Evolutionary conservation across 176 grass and related monocot genomes (phyloP), one percentile per base, ranked within the genome.

Genomic region (Leersia perrieri): DNA sequence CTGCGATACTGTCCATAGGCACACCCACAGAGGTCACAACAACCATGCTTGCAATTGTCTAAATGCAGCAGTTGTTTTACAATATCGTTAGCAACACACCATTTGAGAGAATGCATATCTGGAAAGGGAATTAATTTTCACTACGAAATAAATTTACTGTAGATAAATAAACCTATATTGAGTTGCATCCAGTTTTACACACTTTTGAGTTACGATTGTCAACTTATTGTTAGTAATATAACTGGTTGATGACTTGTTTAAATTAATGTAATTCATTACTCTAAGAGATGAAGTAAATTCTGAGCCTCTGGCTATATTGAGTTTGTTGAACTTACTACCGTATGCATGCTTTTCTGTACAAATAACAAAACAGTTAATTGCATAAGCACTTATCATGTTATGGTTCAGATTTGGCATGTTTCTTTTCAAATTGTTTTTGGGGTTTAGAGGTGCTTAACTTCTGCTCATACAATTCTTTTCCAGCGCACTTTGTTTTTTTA

Each of bases 401-500:
- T 76, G 25, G 49, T 64, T 70, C 22, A 9, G 63, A 34, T 16
- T 29, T 73, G 34, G 7, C 74, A 67, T 67, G 60, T 33, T 64
- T 72, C 15, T 78, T n/a, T 73, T 72, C 16, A 49, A 9, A 25
- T 28, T 39, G n/a, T 26, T 31, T 42, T 80, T 70, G n/a, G 74
- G 55, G 82, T 20, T 2, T 66, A 31, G 62, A 63, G 12, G n/a
- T 34, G 53, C 38, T 5, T 40, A 76, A 32, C 11, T 63, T 71
- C 30, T 51, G 57, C 32, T 67, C 51, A 33, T 47, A 33, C 34
- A 62, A 16, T 20, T 62, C 57, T 74, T 68, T 23, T 16, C 55
- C 12, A 1, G 23, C 29, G 39, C 9, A 68, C 20, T 60, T 75
- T 5, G 68, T 76, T 72, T 77, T 15, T 11, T 80, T 80, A 68